Evolutionary conservation across 441 rosid genomes (phyloP).

Genomic region (Syzygium malaccense): DNA sequence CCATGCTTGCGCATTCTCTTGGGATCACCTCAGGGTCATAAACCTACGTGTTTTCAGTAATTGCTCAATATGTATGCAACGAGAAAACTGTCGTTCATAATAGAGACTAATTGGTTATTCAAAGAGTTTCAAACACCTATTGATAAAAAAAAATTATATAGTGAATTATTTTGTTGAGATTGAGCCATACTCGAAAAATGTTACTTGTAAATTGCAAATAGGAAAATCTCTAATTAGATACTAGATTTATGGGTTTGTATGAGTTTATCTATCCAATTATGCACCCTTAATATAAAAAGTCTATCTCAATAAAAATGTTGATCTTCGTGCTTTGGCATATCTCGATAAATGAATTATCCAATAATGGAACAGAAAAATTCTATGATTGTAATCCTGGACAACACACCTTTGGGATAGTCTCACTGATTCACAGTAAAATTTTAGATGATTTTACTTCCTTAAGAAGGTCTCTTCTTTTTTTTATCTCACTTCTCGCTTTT

Average conservation of each 20-base stretch:
- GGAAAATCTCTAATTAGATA: fast-evolving
- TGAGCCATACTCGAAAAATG: neutral
- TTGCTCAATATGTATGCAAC: neutral
- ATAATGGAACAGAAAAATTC: neutral
- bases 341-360: neutral
- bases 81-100: too few relatives aligned
- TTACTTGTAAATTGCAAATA: neutral
- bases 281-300: neutral
- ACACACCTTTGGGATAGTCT: neutral
- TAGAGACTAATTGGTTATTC: neutral
- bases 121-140: neutral
- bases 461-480: too few relatives aligned
- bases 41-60: neutral
- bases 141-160: neutral
- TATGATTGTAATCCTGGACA: neutral
- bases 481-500: too few relatives aligned
- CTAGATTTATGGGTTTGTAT: neutral
- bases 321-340: neutral
- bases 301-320: neutral
- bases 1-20: fast-evolving
- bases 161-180: neutral
- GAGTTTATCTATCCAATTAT: neutral
- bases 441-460: neutral
- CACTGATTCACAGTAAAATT: neutral
- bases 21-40: fast-evolving